Evolutionary conservation across 441 rosid genomes (phyloP).

Genomic region (Pelargonium myrrhifolium): DNA sequence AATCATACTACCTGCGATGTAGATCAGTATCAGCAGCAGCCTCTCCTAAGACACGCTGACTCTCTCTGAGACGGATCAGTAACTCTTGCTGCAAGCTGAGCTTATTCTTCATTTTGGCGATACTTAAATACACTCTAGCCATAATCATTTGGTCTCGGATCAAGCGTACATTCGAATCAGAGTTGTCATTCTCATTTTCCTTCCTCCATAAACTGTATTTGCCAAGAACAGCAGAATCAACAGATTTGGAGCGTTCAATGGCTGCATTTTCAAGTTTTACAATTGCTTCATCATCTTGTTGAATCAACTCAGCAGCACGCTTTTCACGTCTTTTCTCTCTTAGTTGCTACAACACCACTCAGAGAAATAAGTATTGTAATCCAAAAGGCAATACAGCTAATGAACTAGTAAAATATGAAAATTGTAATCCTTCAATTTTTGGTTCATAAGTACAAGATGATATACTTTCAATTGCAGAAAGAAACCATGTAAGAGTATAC

Average conservation of each 20-base stretch:
- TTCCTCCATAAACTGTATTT: slow-evolving; percentile 90
- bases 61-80: slow-evolving; percentile 67
- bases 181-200: slow-evolving; percentile 81
- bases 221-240: slow-evolving; percentile 88
- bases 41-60: slow-evolving; percentile 73
- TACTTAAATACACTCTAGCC: slow-evolving; percentile 77
- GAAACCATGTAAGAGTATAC: not conserved
- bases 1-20: slow-evolving; percentile 48
- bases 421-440: not conserved
- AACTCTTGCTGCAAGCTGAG: slow-evolving; percentile 59
- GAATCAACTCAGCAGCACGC: slow-evolving; percentile 65
- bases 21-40: slow-evolving; percentile 72
- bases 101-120: slow-evolving; percentile 71
- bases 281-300: slow-evolving; percentile 57
- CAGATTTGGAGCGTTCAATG: slow-evolving; percentile 85
- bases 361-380: slow-evolving; percentile 9
- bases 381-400: slow-evolving; percentile 4
- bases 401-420: not conserved
- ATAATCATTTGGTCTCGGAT: slow-evolving; percentile 90
- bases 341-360: slow-evolving; percentile 55
- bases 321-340: slow-evolving; percentile 75
- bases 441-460: not conserved
- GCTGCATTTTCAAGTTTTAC: slow-evolving; percentile 88
- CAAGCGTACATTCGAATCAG: slow-evolving; percentile 79
- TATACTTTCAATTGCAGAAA: slow-evolving; percentile 3